Evolutionary conservation across 2,329 filamentous ascomycete species (phyloP).

Genomic region (Coniochaeta sp.): DNA sequence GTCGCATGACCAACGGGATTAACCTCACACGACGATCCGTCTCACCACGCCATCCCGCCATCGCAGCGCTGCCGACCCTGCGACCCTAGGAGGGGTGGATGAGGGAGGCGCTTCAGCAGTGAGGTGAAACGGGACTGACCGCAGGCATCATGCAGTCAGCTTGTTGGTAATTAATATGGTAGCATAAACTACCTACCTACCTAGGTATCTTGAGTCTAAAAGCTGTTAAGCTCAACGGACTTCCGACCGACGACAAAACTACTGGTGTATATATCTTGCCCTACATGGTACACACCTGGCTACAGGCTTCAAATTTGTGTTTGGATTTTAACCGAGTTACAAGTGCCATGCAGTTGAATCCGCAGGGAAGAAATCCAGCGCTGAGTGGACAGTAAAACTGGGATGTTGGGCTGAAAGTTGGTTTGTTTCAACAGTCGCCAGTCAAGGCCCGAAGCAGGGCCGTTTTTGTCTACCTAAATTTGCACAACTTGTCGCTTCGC

Average conservation of each 20-base stretch:
- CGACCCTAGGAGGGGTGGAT: too few species aligned
- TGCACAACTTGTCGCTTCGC: neutral
- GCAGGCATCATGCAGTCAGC: neutral
- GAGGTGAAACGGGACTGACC: neutral
- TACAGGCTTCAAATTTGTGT: too few species aligned
- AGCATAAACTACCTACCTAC: too few species aligned
- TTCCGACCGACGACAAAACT: too few species aligned
- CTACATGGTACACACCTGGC: too few species aligned
- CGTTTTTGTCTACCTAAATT: neutral
- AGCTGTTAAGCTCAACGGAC: too few species aligned
- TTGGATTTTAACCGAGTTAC: too few species aligned
- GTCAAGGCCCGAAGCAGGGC: neutral
- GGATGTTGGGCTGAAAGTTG: neutral
- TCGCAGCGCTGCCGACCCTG: neutral
- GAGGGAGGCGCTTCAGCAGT: neutral
- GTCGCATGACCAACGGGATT: neutral
- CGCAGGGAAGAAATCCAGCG: neutral
- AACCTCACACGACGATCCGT: slow-evolving; percentile 1
- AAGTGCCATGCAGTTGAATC: neutral
- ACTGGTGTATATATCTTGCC: too few species aligned
- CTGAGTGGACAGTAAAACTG: neutral
- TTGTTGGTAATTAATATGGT: neutral
- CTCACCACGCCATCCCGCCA: neutral
- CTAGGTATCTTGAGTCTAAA: too few species aligned
- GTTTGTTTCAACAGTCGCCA: neutral